These are phyloP conservation scores for Fomitopsis palustris DNA, from an alignment of 1,284 basidiomycete genomes.

Conservation along the genomic window DNA sequence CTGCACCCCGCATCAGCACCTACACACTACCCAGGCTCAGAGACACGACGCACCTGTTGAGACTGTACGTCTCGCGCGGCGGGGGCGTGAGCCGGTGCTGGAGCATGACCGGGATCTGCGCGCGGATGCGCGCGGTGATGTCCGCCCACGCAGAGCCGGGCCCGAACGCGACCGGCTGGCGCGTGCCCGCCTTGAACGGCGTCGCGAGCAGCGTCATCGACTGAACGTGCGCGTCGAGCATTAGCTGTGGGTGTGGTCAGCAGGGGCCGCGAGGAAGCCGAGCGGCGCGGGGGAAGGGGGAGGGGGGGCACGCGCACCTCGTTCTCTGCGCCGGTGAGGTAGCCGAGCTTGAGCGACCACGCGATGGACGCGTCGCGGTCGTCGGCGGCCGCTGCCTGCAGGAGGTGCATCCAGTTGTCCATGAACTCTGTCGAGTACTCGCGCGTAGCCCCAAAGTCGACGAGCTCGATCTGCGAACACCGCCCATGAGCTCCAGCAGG, in stretches of 20 bases:
- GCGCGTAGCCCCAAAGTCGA: conserved; percentile 95
- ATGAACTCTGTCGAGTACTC: conserved; percentile 88
- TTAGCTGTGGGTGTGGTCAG: conserved; percentile 45
- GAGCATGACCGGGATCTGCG: conserved; percentile 90
- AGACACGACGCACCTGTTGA: conserved; percentile 71
- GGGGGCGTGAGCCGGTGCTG: conserved; percentile 88
- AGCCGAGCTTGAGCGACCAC: conserved; percentile 81
- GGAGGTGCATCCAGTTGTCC: conserved; percentile 80
- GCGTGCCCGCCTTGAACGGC: conserved; percentile 66
- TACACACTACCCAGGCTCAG: conserved; percentile 3
- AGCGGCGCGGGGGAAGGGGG: background rate
- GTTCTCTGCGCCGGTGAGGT: conserved; percentile 88
- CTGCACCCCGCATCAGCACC: conserved; percentile 32
- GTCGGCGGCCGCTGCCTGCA: conserved; percentile 74
- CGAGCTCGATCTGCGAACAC: conserved; percentile 70
- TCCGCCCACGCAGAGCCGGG: conserved; percentile 59
- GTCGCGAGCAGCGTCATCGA: conserved; percentile 83
- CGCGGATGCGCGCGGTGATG: conserved; percentile 74
- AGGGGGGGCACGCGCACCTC: conserved; percentile 44
- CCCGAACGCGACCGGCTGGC: conserved; percentile 73
- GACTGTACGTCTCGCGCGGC: conserved; percentile 90
- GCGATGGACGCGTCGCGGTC: conserved; percentile 70
- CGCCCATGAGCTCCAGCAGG: background rate
- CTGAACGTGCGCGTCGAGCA: conserved; percentile 86
- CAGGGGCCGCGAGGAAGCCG: background rate